A percentile compares a stretch with the other conserved stretches of the same genome.
Evolutionary conservation across 768 basidiomycete genomes (phyloP).

Genomic region (Boletus coccyginus): DNA sequence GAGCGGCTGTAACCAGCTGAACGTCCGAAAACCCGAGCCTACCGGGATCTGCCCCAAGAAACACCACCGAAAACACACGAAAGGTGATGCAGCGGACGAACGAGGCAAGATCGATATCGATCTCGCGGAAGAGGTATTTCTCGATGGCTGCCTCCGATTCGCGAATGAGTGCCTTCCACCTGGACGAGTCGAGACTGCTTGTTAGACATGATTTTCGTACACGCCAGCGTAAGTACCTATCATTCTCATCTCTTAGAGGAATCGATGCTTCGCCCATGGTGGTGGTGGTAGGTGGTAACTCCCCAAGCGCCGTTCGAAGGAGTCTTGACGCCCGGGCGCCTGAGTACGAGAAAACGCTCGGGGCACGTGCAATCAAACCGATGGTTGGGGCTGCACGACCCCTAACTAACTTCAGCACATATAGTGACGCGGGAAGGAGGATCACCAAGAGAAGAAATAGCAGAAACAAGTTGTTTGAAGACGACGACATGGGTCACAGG

Average conservation of each 20-base stretch:
- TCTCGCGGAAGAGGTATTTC: constrained; percentile 9
- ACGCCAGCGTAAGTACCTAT: constrained; percentile 15
- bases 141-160: constrained; percentile 11
- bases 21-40: constrained; percentile 30
- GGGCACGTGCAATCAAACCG: constrained; percentile 17
- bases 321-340: constrained; percentile 7
- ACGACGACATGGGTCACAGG: constrained; percentile 10
- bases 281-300: neutral
- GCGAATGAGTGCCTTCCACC: constrained; percentile 14
- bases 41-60: constrained; percentile 36
- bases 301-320: neutral
- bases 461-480: constrained; percentile 13
- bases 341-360: neutral
- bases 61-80: constrained; percentile 39
- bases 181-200: neutral
- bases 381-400: neutral
- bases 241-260: neutral
- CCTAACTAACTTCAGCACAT: neutral
- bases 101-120: constrained; percentile 31
- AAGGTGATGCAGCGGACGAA: constrained; percentile 47
- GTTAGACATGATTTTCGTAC: constrained; percentile 1
- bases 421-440: neutral
- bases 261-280: constrained; percentile 3
- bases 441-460: constrained; percentile 13
- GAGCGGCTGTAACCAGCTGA: constrained; percentile 34